These are phyloP conservation scores for Pholiota adiposa DNA, from an alignment of 1,284 basidiomycete species.

Conservation along the genomic window DNA sequence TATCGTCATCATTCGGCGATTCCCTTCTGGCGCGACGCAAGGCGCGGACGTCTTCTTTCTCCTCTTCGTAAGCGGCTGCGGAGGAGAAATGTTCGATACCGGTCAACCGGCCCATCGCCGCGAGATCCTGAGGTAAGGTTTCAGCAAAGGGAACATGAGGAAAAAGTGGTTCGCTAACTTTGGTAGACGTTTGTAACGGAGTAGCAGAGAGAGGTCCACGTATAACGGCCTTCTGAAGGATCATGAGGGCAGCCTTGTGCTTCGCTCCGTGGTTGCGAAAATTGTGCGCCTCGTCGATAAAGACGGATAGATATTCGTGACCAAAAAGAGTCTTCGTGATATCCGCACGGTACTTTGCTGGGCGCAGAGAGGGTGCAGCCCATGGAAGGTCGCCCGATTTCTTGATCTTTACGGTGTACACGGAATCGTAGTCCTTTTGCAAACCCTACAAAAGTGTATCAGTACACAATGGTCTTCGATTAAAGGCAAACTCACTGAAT, in stretches of 20 bases:
- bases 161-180: slow-evolving; percentile 25
- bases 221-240: background rate
- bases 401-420: too few relatives aligned
- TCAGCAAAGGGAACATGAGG: background rate
- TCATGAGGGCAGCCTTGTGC: slow-evolving; percentile 1
- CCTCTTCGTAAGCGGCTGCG: slow-evolving; percentile 19
- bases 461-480: too few relatives aligned
- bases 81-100: slow-evolving; percentile 32
- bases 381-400: too few relatives aligned
- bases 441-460: slow-evolving; percentile 17
- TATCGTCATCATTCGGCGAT: background rate
- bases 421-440: slow-evolving; percentile 16
- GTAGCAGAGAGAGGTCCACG: slow-evolving; percentile 13
- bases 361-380: too few relatives aligned
- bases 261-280: slow-evolving; percentile 9
- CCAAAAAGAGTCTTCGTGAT: slow-evolving; percentile 1
- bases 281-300: slow-evolving; percentile 17
- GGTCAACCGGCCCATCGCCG: slow-evolving; percentile 29
- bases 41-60: slow-evolving; percentile 25
- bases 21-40: background rate
- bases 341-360: too few relatives aligned
- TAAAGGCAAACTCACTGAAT: slow-evolving; percentile 34
- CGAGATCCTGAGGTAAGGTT: slow-evolving; percentile 28
- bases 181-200: slow-evolving; percentile 30
- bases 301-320: background rate